Evolutionary conservation across 2,329 filamentous ascomycete species (phyloP).

Genomic region (Arthrobotrys pseudoclavata): DNA sequence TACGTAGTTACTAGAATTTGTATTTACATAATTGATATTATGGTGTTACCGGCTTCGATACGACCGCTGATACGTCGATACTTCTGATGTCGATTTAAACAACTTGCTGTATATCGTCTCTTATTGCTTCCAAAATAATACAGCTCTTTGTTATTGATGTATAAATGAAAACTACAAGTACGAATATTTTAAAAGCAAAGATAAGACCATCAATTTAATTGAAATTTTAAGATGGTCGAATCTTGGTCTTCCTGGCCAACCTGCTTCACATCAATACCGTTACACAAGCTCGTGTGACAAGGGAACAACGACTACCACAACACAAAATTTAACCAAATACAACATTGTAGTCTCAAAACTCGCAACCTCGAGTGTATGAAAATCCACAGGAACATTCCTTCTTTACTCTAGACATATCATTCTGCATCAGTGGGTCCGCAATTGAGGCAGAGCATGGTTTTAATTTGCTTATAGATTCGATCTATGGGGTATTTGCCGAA

Average conservation of each 20-base stretch:
- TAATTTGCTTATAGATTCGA: background rate
- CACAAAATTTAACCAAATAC: constrained; percentile 41
- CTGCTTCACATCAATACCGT: constrained; percentile 7
- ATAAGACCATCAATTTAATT: background rate
- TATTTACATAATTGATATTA: background rate
- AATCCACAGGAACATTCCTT: background rate
- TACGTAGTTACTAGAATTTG: background rate
- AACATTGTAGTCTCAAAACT: constrained; percentile 25
- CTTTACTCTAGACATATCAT: background rate
- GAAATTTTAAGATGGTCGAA: no score
- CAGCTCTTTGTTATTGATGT: no score
- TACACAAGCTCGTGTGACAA: constrained; percentile 25
- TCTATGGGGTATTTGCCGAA: background rate
- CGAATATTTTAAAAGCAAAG: background rate
- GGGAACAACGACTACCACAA: constrained; percentile 24
- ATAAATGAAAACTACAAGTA: no score
- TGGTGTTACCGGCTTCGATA: background rate
- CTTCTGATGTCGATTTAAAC: no score
- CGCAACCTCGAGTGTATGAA: background rate
- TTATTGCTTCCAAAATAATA: no score
- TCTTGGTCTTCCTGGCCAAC: background rate
- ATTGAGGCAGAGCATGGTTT: constrained; percentile 16
- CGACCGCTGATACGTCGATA: background rate
- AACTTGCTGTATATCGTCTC: no score
- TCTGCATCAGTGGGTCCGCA: background rate